Percentiles rank a stretch among this genome's conserved stretches.
These are phyloP conservation scores for Phylloporus sp. DNA, from an alignment of 768 basidiomycete species.

Conservation along the genomic window DNA sequence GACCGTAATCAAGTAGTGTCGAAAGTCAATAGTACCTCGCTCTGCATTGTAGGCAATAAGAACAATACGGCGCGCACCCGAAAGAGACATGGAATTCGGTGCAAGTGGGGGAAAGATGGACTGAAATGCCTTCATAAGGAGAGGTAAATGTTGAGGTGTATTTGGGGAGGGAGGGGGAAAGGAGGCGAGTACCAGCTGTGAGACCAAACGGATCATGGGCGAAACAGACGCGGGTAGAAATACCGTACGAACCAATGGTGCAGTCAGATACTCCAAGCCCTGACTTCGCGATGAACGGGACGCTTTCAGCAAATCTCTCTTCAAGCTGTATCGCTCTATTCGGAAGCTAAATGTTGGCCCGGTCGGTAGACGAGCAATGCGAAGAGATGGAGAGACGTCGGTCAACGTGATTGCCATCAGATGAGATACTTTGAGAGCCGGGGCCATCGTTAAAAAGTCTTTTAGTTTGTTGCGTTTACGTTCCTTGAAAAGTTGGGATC, in stretches of 20 bases:
- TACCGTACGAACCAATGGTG: conserved; percentile 68
- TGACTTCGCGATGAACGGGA: conserved; percentile 66
- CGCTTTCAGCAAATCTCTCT: conserved; percentile 72
- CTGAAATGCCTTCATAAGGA: conserved; percentile 95
- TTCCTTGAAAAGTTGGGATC: conserved; percentile 54
- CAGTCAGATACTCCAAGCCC: conserved; percentile 85
- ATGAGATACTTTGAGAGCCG: conserved; percentile 86
- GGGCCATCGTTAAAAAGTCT: conserved; percentile 91
- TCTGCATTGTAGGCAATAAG: conserved; percentile 88
- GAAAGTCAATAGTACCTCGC: conserved; percentile 81
- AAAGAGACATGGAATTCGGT: conserved; percentile 70
- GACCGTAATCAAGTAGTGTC: conserved; percentile 94
- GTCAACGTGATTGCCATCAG: conserved; percentile 89
- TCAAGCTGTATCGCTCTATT: conserved; percentile 86
- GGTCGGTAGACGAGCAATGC: conserved; percentile 79
- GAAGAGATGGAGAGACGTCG: conserved; percentile 75
- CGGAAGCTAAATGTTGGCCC: conserved; percentile 95
- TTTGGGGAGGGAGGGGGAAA: conserved; percentile 71
- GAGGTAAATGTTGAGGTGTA: conserved; percentile 78
- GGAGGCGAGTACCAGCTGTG: conserved; percentile 80
- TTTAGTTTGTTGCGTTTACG: conserved; percentile 84
- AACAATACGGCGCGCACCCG: conserved; percentile 90
- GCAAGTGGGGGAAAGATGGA: conserved; percentile 92
- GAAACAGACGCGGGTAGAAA: not conserved
- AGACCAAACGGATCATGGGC: not conserved